Base-by-base conservation (phyloP, 2,329 filamentous ascomycete species). In the Myriosclerotinia scirpicola region DNA sequence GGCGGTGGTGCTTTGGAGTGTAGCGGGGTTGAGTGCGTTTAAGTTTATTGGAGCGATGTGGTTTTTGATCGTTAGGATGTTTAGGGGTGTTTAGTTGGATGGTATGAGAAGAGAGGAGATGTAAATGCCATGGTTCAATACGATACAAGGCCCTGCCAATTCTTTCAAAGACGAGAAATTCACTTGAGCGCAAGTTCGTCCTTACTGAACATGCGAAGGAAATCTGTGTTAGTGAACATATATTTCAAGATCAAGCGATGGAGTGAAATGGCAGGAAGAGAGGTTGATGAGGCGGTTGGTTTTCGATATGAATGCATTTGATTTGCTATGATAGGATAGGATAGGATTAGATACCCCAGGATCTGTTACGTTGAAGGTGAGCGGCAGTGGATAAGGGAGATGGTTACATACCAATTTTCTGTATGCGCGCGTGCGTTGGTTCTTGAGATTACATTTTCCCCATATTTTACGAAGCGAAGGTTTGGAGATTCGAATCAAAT, bases 61-160 rank as follows among this genome's bases (percentile, higher is more conserved):
- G 76, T 77, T 97, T 81, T 84, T 99, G 82, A 84, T 98, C 73
- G 89, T 94, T 67, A 84, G 93, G 74, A 85, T 96, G 86, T 94
- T 96, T 78, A 87, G 92, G 70, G 87, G 87, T 72, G 87, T 90
- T 67, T 89, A 75, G 65, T n/a, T n/a, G 26, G 26, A 52, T 30
- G 48, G 36, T 7, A 14, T 38, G 53, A 8, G 53, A 12, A 38
- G 6, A 22, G 20, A 5, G 7, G 17, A 5, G 17, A 34, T 34
- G 30, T 1, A 34, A 34, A 34, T 34, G 30, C 30, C 30, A 4
- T 34, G 30, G 30, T 34, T 34, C 30, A 34, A 34, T 34, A 34
- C 6, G 30, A 34, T 34, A 34, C 30, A 34, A 34, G 30, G 30
- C 30, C 30, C 6, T 34, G 30, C 30, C 30, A 34, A 5, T 6